Conservation (phyloP, 441 rosid species). For the Bruguiera hainesii region DNA sequence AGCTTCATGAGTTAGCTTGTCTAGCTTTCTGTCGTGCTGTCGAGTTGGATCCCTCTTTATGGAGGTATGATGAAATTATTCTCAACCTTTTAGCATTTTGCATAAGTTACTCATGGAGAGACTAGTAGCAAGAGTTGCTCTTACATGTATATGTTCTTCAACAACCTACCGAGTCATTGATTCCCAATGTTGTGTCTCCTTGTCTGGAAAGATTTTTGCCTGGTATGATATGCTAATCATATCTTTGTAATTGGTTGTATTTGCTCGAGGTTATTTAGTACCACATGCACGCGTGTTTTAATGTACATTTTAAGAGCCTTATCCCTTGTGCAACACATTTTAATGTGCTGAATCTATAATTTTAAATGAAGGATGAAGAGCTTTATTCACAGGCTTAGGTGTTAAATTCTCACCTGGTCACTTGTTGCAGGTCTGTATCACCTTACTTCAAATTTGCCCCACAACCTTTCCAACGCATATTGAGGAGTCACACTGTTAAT, state of each 20-base stretch:
- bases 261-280: no score
- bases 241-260: no score
- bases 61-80: conserved; percentile 42
- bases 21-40: conserved; percentile 85
- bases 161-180: neutral
- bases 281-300: no score
- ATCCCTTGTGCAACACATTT: neutral
- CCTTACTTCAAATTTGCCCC: conserved; percentile 77
- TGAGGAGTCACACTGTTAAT: conserved; percentile 29
- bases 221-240: neutral
- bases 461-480: conserved; percentile 73
- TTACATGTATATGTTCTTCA: neutral
- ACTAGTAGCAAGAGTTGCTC: neutral
- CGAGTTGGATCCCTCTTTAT: conserved; percentile 65
- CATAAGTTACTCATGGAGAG: no score
- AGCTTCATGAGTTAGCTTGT: conserved; percentile 90
- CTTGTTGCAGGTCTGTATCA: conserved; percentile 59
- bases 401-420: conserved; percentile 7
- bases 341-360: neutral
- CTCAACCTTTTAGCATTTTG: neutral
- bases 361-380: neutral
- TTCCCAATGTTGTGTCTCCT: neutral
- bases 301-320: no score
- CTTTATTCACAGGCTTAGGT: neutral
- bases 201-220: neutral